These are phyloP conservation scores for Solanum virginianum DNA, from an alignment of 257 asterid genomes.

Conservation along the genomic window DNA sequence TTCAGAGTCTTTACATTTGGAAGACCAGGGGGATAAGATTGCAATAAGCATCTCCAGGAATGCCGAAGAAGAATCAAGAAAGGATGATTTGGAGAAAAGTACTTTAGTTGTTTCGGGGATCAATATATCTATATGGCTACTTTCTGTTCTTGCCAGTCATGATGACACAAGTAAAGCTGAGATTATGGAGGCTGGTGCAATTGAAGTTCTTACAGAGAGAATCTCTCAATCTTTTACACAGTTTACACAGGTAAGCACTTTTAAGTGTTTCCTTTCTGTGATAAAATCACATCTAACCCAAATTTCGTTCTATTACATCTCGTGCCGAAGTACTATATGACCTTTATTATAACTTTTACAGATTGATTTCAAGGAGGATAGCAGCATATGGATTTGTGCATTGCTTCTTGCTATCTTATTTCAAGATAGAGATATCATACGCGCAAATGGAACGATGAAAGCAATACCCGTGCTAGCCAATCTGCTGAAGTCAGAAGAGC, in stretches of 20 bases:
- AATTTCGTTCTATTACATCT: not conserved
- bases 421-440: slow-evolving; percentile 81
- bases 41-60: slow-evolving; percentile 57
- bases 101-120: slow-evolving; percentile 70
- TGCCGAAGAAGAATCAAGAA: slow-evolving; percentile 37
- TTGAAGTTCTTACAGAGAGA: slow-evolving; percentile 79
- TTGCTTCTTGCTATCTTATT: slow-evolving; percentile 66
- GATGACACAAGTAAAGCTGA: slow-evolving; percentile 62
- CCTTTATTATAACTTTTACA: slow-evolving; percentile 13
- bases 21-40: slow-evolving; percentile 35
- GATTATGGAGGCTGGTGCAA: slow-evolving; percentile 89
- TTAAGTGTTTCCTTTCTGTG: not conserved
- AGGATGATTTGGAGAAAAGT: slow-evolving; percentile 29
- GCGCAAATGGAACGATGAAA: slow-evolving; percentile 77
- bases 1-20: slow-evolving; percentile 36
- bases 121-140: slow-evolving; percentile 82
- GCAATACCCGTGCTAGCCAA: slow-evolving; percentile 74
- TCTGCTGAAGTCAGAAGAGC: slow-evolving; percentile 80
- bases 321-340: not conserved
- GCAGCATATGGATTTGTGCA: slow-evolving; percentile 79
- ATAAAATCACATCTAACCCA: not conserved
- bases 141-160: slow-evolving; percentile 67
- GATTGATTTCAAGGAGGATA: slow-evolving; percentile 81
- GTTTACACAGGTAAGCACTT: slow-evolving; percentile 47
- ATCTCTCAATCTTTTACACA: slow-evolving; percentile 56